These are phyloP conservation scores for Mycocentrospora acerina DNA, from an alignment of 2,329 filamentous ascomycete species.

Conservation along the genomic window DNA sequence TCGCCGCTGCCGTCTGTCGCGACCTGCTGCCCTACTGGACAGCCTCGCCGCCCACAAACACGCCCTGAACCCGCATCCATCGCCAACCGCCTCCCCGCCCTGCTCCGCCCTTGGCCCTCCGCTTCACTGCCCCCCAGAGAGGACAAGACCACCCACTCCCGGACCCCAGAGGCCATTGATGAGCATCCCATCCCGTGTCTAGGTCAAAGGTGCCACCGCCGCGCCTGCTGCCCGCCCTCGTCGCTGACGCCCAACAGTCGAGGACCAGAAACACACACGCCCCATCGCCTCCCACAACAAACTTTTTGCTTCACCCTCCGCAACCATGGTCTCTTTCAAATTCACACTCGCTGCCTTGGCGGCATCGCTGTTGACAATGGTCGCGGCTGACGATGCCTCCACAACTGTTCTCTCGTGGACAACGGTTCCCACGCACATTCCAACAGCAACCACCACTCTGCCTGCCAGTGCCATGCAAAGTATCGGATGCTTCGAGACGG, in stretches of 20 bases:
- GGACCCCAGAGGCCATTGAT: constrained; percentile 22
- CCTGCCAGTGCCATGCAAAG: constrained; percentile 28
- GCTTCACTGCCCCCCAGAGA: constrained; percentile 5
- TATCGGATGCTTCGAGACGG: constrained; percentile 56
- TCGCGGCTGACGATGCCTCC: constrained; percentile 20
- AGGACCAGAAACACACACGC: constrained; percentile 18
- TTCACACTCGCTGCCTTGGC: constrained; percentile 34
- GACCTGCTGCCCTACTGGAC: neutral
- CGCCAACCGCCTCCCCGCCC: constrained; percentile 3
- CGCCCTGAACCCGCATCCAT: constrained; percentile 1
- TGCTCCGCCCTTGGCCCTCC: constrained; percentile 9
- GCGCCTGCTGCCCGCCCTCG: constrained; percentile 4
- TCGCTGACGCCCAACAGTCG: constrained; percentile 26
- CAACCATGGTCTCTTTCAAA: constrained; percentile 38
- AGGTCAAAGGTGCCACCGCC: constrained; percentile 26
- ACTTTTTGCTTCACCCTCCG: constrained; percentile 5
- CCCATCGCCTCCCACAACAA: constrained; percentile 5
- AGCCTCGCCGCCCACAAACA: constrained; percentile 2
- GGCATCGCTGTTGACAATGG: constrained; percentile 32
- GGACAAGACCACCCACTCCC: neutral
- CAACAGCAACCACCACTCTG: constrained; percentile 34
- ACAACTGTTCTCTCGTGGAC: constrained; percentile 17
- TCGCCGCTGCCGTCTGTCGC: constrained; percentile 15
- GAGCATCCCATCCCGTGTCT: constrained; percentile 18
- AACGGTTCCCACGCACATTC: constrained; percentile 25